Conservation (phyloP, 2,329 filamentous ascomycete genomes). For the Geosmithia morbida region DNA sequence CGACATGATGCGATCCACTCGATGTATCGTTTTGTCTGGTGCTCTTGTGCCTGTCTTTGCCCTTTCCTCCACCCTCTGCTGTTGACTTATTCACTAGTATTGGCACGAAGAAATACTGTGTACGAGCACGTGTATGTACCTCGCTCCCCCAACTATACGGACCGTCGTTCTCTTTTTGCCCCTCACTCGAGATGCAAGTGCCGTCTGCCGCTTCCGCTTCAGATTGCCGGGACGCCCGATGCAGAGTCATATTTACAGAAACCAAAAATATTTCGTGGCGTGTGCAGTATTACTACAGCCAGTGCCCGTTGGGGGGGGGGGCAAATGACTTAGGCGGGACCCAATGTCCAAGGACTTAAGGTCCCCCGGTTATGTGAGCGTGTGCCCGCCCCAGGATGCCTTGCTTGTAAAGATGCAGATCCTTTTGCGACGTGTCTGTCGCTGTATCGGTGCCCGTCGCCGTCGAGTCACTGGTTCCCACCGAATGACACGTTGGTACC, state of each 20-base stretch:
- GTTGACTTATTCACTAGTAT: not conserved
- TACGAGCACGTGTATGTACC: not conserved
- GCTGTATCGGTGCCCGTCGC: not conserved
- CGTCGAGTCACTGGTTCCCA: not conserved
- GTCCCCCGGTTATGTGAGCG: too few species aligned
- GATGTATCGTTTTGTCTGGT: not conserved
- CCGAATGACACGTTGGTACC: not conserved
- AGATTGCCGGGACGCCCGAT: not conserved
- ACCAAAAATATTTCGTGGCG: not conserved
- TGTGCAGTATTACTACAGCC: not conserved
- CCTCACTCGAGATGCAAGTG: not conserved
- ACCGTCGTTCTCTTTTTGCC: too few species aligned
- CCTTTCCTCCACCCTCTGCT: not conserved
- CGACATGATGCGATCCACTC: not conserved
- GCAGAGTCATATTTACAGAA: not conserved
- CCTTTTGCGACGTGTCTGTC: not conserved
- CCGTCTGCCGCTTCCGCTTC: not conserved
- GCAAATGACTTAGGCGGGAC: not conserved
- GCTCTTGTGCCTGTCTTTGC: not conserved
- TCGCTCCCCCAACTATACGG: too few species aligned
- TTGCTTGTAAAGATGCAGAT: not conserved
- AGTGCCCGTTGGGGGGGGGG: not conserved
- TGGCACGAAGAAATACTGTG: not conserved
- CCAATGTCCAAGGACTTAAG: not conserved
- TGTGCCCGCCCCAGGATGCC: not conserved